Base-by-base conservation (phyloP, 139 green algal species). In the Ostreobium quekettii region DNA sequence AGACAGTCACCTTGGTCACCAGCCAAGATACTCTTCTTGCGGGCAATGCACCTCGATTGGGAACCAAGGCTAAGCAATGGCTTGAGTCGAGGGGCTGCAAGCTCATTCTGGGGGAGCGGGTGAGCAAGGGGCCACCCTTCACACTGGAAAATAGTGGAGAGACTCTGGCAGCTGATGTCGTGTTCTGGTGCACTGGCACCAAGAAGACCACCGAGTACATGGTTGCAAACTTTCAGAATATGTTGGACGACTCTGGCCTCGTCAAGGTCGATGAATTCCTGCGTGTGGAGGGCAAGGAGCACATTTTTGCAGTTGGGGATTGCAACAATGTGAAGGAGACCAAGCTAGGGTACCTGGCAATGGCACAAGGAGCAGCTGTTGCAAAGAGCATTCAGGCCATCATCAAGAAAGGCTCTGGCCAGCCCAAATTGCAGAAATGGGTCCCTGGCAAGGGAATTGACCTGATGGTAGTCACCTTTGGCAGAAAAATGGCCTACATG, bases 301-400 rank as follows among this genome's bases (percentile, higher is more conserved):
- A 24, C 1, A 32, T 74, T 22, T 74, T 74, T 30, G 68, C 68
- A 3, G 57, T 67, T 2, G 68, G 68, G n/a, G 68, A 74, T 53
- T 48, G 61, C 6, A 74, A 32, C 8, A 33, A 74, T 8, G 68
- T 74, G 22, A 15, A 3, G 22, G 68, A 74, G 38, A n/a, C 60
- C 22, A 74, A 74, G 57, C 68, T 74, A n/a, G 68, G 58, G 5
- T 74, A 68, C 68, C 59, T 74, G 38, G 68, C 68, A 26, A 30
- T n/a, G 8, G 26, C 48, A 42, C 68, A 74, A 24, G 68, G 58
- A 1, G 8, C 60, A 30, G 39, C 67, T 32, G 58, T 60, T 3
- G 68, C 68, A 19, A 28, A n/a, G 22, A 74, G 29, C 57, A 36
- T 73, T n/a, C n/a, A n/a, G n/a, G n/a, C n/a, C n/a, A n/a, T n/a